These are phyloP conservation scores for Fusarium miscanthi DNA, from an alignment of 2,329 filamentous ascomycete species.

Conservation along the genomic window DNA sequence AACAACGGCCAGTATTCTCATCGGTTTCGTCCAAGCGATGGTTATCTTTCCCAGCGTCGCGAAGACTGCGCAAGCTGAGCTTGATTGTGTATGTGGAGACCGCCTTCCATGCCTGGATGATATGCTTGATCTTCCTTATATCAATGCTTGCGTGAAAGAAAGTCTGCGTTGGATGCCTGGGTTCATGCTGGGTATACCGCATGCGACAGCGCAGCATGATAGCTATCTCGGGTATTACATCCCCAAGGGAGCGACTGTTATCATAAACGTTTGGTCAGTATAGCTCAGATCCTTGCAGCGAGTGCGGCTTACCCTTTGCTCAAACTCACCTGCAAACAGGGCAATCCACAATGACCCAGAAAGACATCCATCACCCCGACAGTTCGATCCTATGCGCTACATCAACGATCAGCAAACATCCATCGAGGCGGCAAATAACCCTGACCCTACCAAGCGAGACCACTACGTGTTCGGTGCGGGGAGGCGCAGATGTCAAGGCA, in stretches of 20 bases:
- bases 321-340: not conserved
- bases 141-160: not conserved
- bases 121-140: not conserved
- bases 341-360: not conserved
- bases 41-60: not conserved
- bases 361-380: not conserved
- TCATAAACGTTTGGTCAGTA: not conserved
- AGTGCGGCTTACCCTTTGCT: accelerated
- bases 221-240: not conserved
- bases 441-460: not conserved
- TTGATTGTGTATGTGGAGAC: not conserved
- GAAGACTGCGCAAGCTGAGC: not conserved
- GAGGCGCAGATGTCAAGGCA: not conserved
- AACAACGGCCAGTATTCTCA: not conserved
- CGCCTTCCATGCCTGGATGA: accelerated
- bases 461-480: not conserved
- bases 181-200: not conserved
- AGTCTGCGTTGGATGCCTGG: not conserved
- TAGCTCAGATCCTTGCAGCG: accelerated
- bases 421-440: not conserved
- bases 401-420: not conserved
- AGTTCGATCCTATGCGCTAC: not conserved
- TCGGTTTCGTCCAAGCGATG: not conserved
- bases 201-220: not conserved
- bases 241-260: not conserved